These are phyloP conservation scores for Termitomyces sp. DNA, from an alignment of 768 basidiomycete species.

Conservation along the genomic window DNA sequence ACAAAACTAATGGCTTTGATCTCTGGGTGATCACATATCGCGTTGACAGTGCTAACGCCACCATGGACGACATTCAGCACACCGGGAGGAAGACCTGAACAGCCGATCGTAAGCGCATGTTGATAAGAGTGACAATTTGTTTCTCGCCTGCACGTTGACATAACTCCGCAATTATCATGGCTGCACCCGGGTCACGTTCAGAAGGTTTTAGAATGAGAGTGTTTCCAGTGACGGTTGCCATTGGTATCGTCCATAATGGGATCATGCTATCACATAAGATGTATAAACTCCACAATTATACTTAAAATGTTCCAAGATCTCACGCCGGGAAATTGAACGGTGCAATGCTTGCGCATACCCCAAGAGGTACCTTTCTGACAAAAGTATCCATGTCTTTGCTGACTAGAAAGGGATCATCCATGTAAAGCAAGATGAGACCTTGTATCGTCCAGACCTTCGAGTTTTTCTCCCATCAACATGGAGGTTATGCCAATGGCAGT, in stretches of 20 bases:
- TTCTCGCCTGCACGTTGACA: constrained; percentile 73
- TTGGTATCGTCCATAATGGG: constrained; percentile 92
- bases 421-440: background rate
- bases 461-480: constrained; percentile 82
- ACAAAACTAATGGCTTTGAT: constrained; percentile 98
- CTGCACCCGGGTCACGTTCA: constrained; percentile 94
- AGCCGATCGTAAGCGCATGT: background rate
- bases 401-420: constrained; percentile 37
- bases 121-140: background rate
- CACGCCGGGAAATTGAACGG: constrained; percentile 92
- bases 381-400: constrained; percentile 97
- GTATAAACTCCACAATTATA: background rate
- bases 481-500: constrained; percentile 77
- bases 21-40: constrained; percentile 85
- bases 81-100: constrained; percentile 68
- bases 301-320: constrained; percentile 17
- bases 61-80: constrained; percentile 94
- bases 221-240: constrained; percentile 88
- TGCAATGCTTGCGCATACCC: constrained; percentile 81
- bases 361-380: constrained; percentile 76
- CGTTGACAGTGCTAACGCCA: constrained; percentile 82
- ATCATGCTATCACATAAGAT: constrained; percentile 62
- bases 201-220: constrained; percentile 93
- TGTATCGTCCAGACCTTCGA: constrained; percentile 59
- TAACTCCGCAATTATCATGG: constrained; percentile 96